phyloP scores from a whole-genome alignment of 805 yeast species.

The Allodekkera sacchari region DNA sequence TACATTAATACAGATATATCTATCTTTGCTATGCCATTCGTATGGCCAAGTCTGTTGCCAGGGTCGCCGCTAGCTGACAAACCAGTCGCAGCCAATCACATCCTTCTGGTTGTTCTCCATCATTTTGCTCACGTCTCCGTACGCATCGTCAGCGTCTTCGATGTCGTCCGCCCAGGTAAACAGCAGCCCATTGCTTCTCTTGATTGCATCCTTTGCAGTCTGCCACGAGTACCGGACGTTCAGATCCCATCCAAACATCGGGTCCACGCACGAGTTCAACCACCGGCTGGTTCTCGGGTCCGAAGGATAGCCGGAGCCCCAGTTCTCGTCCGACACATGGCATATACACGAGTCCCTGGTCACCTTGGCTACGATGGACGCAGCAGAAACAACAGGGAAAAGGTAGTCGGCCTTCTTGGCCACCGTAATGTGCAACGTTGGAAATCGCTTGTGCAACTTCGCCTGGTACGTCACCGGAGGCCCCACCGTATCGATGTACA shows the following conservation, averaged over 20 bases:
- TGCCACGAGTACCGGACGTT: slow-evolving; percentile 89
- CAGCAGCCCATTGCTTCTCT: slow-evolving; percentile 36
- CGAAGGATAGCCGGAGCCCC: slow-evolving; percentile 93
- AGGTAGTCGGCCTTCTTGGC: slow-evolving; percentile 92
- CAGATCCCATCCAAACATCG: slow-evolving; percentile 76
- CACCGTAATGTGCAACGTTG: slow-evolving; percentile 52
- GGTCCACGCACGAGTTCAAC: slow-evolving; percentile 57
- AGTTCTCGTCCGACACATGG: slow-evolving; percentile 15
- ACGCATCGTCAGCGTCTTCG: slow-evolving; percentile 23
- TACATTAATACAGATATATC: too few relatives aligned
- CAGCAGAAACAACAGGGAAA: slow-evolving; percentile 88
- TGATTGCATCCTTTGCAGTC: slow-evolving; percentile 70
- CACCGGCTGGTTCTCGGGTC: slow-evolving; percentile 83
- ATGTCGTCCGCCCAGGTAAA: slow-evolving; percentile 57
- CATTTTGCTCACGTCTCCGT: slow-evolving; percentile 13
- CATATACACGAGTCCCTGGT: slow-evolving; percentile 57
- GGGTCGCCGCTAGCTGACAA: slow-evolving; percentile 6
- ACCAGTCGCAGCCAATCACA: slow-evolving; percentile 13
- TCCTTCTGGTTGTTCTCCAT: slow-evolving; percentile 7
- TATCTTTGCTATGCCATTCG: too few relatives aligned
- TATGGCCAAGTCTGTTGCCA: too few relatives aligned
- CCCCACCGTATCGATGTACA: slow-evolving; percentile 94
- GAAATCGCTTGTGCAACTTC: slow-evolving; percentile 64
- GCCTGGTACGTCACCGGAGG: slow-evolving; percentile 81
- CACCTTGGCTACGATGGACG: slow-evolving; percentile 93